Evolutionary conservation across 352 stramenopile species (phyloP).

Genomic region (Pythium graminicola): DNA sequence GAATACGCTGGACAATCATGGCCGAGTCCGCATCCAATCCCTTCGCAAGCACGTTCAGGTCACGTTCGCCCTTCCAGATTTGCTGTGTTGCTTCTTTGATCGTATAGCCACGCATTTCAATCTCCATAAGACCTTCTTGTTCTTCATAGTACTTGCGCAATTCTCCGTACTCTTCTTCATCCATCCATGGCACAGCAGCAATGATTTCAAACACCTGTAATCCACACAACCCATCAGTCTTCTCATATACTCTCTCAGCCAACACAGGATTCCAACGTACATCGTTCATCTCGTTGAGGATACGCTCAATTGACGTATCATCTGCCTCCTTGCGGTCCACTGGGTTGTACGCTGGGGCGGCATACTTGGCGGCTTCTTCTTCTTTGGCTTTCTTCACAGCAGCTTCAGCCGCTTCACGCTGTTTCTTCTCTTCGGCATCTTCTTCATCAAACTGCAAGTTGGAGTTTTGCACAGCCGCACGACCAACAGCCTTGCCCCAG

Average conservation of each 20-base stretch:
- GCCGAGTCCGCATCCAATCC: conserved; percentile 55
- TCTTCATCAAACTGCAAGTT: conserved; percentile 63
- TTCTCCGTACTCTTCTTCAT: conserved; percentile 56
- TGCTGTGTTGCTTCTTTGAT: conserved; percentile 42
- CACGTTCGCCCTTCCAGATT: conserved; percentile 68
- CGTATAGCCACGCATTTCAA: conserved; percentile 47
- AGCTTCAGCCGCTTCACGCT: conserved; percentile 30
- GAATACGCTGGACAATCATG: conserved; percentile 64
- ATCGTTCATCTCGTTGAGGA: conserved; percentile 57
- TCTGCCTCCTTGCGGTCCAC: conserved; percentile 36
- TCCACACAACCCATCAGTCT: conserved; percentile 1
- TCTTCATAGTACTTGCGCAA: conserved; percentile 55
- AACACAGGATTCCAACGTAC: conserved; percentile 12
- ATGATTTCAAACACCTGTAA: conserved; percentile 51
- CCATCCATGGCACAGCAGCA: conserved; percentile 57
- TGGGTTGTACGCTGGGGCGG: conserved; percentile 48
- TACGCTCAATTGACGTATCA: conserved; percentile 49
- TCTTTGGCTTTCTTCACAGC: conserved; percentile 31
- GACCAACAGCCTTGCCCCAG: conserved; percentile 63
- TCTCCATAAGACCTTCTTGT: conserved; percentile 52
- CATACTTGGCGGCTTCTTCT: conserved; percentile 31
- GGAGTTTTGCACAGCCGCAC: conserved; percentile 50
- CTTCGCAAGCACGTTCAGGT: conserved; percentile 38
- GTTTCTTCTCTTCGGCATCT: conserved; percentile 35
- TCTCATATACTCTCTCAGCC: too few relatives aligned